A percentile compares a stretch with the other conserved stretches of the same genome.
Conservation (phyloP, 495 filamentous ascomycete species). For the Aspergillus kassunensis region DNA sequence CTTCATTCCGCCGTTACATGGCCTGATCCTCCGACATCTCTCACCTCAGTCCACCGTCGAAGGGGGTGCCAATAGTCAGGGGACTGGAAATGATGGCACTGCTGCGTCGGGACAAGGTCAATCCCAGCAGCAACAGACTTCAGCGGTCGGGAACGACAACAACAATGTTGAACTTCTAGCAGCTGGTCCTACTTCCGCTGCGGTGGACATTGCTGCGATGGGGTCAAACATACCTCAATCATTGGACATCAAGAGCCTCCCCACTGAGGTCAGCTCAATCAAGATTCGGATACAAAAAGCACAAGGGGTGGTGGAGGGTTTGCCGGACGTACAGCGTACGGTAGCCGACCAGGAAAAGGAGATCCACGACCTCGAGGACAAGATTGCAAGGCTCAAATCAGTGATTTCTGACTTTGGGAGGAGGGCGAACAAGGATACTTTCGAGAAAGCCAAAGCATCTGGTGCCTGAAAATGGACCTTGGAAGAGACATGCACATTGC, state of each 20-base stretch:
- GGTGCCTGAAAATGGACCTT: neutral
- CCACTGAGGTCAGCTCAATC: constrained; percentile 66
- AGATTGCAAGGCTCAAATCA: constrained; percentile 54
- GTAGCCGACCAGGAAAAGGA: constrained; percentile 76
- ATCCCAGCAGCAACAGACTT: constrained; percentile 22
- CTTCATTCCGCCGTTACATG: constrained; percentile 75
- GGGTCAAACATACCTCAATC: constrained; percentile 35
- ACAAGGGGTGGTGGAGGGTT: constrained; percentile 55
- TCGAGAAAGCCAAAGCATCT: constrained; percentile 15
- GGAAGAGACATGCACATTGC: neutral
- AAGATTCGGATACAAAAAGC: constrained; percentile 80
- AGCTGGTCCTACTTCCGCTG: constrained; percentile 15
- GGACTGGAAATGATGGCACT: constrained; percentile 24
- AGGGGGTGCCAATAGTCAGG: constrained; percentile 12
- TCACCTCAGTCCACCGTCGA: constrained; percentile 23
- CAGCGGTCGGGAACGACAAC: constrained; percentile 15
- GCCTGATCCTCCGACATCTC: constrained; percentile 70
- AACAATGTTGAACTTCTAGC: constrained; percentile 19
- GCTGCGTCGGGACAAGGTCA: constrained; percentile 25
- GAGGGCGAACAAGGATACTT: constrained; percentile 19
- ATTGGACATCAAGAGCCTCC: constrained; percentile 74
- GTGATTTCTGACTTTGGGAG: constrained; percentile 47
- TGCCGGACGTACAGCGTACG: constrained; percentile 73
- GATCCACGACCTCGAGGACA: constrained; percentile 69
- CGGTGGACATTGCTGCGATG: constrained; percentile 24